A percentile compares a stretch with the other conserved stretches of the same genome.
phyloP scores from a whole-genome alignment of 1,284 basidiomycete species.

The Boletellus deceptivus region DNA sequence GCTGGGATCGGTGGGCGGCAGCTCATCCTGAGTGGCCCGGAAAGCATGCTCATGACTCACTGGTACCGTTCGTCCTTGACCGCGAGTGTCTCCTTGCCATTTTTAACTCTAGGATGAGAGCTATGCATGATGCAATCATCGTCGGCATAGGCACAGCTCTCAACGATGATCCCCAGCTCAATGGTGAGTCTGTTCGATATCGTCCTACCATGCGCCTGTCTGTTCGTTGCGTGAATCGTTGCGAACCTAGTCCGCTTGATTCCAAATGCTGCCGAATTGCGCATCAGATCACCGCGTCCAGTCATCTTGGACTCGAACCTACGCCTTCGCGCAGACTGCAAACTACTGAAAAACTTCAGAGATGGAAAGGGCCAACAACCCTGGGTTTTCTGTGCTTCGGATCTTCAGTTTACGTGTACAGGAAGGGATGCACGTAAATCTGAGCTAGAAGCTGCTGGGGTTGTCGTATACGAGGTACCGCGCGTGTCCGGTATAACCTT shows the following conservation, averaged over 20 bases:
- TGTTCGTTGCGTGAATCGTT: slow-evolving; percentile 1
- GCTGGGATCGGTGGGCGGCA: slow-evolving; percentile 75
- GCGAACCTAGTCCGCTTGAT: slow-evolving; percentile 45
- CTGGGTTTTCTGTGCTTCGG: slow-evolving; percentile 62
- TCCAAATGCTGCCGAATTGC: slow-evolving; percentile 39
- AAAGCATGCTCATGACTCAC: slow-evolving; percentile 95
- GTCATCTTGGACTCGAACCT: slow-evolving; percentile 81
- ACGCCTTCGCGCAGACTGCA: slow-evolving; percentile 65
- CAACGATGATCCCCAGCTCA: slow-evolving; percentile 92
- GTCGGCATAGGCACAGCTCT: slow-evolving; percentile 89
- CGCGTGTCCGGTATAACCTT: slow-evolving; percentile 28
- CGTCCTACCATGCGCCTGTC: background rate
- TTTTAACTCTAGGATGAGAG: slow-evolving; percentile 61
- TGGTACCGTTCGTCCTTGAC: slow-evolving; percentile 49
- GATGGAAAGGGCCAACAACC: slow-evolving; percentile 66
- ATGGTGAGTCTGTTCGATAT: slow-evolving; percentile 54
- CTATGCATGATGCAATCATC: slow-evolving; percentile 90
- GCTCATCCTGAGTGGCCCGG: slow-evolving; percentile 79
- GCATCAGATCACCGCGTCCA: slow-evolving; percentile 68
- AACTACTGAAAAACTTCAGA: slow-evolving; percentile 69
- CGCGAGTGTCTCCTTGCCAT: slow-evolving; percentile 1
- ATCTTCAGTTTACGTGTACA: slow-evolving; percentile 20
- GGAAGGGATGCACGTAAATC: slow-evolving; percentile 41
- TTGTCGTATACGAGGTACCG: slow-evolving; percentile 46
- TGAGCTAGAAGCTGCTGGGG: slow-evolving; percentile 54